Evolutionary conservation across 1,139 yeast species (phyloP).

Genomic region (Nakaseomyces bracarensis): DNA sequence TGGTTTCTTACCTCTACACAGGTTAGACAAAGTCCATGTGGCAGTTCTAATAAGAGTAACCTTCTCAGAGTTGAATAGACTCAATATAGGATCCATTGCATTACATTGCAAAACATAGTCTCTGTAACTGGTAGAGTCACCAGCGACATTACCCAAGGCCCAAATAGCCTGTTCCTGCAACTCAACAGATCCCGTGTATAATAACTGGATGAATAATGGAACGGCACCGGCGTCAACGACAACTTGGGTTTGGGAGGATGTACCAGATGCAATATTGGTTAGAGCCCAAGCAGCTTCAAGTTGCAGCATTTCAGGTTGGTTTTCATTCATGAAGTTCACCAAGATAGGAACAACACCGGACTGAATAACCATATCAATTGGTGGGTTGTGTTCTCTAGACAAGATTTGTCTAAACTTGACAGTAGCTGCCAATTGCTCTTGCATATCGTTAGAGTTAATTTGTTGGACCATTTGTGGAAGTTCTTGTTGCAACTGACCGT

Average conservation of each 20-base stretch:
- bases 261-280: slow-evolving; percentile 96
- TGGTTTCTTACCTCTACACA: slow-evolving; percentile 94
- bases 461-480: slow-evolving; percentile 81
- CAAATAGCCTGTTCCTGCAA: slow-evolving; percentile 98
- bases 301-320: slow-evolving; percentile 79
- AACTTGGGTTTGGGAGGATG: slow-evolving; percentile 77
- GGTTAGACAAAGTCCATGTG: slow-evolving; percentile 93
- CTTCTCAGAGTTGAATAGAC: slow-evolving; percentile 69
- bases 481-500: slow-evolving; percentile 55
- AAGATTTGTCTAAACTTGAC: slow-evolving; percentile 87
- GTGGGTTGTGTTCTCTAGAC: slow-evolving; percentile 95
- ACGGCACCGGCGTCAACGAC: slow-evolving; percentile 94
- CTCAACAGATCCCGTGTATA: slow-evolving; percentile 74
- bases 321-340: slow-evolving; percentile 74
- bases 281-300: slow-evolving; percentile 99
- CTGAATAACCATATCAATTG: slow-evolving; percentile 86
- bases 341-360: slow-evolving; percentile 88
- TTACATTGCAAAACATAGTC: slow-evolving; percentile 78
- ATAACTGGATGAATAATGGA: slow-evolving; percentile 76
- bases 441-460: slow-evolving; percentile 69
- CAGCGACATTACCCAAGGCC: slow-evolving; percentile 99
- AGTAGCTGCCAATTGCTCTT: slow-evolving; percentile 79
- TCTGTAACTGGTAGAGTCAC: slow-evolving; percentile 85
- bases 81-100: slow-evolving; percentile 83
- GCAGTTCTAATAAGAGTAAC: slow-evolving; percentile 91